Percentiles rank a stretch among this genome's conserved stretches.
Conservation (phyloP, 441 rosid species). For the Adansonia gregorii region DNA sequence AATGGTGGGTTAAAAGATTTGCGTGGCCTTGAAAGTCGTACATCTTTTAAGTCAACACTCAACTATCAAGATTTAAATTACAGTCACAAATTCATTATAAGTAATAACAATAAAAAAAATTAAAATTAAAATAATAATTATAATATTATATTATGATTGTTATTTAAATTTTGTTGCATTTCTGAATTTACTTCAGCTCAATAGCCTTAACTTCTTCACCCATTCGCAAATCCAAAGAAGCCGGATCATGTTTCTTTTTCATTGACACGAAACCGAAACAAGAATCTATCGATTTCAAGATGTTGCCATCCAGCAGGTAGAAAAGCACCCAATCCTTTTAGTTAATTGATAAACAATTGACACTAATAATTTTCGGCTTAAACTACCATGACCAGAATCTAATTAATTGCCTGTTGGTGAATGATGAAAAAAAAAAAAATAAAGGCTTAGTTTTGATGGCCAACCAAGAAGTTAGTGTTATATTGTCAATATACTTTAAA, state of each 20-base stretch:
- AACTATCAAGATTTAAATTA: too few species aligned
- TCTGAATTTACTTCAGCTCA: slow-evolving; percentile 12
- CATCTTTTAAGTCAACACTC: too few species aligned
- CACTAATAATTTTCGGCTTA: neutral
- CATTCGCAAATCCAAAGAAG: slow-evolving; percentile 6
- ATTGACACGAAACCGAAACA: slow-evolving; percentile 6
- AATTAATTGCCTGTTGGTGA: neutral
- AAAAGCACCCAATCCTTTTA: neutral
- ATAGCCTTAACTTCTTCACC: slow-evolving; percentile 12
- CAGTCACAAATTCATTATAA: too few species aligned
- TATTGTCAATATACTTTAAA: neutral
- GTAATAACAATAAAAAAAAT: too few species aligned
- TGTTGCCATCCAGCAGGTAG: neutral
- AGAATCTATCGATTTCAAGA: too few species aligned
- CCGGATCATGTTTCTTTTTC: slow-evolving; percentile 40
- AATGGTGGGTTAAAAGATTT: too few species aligned
- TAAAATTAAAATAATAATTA: too few species aligned
- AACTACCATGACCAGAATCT: slow-evolving; percentile 10
- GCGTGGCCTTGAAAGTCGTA: too few species aligned
- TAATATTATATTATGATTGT: too few species aligned
- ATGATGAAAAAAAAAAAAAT: too few species aligned
- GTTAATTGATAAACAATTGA: neutral
- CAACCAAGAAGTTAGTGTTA: neutral
- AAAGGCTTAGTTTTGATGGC: neutral
- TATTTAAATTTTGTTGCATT: too few species aligned